Evolutionary conservation across 768 basidiomycete species (phyloP).

Genomic region (Pisolithus sp.): DNA sequence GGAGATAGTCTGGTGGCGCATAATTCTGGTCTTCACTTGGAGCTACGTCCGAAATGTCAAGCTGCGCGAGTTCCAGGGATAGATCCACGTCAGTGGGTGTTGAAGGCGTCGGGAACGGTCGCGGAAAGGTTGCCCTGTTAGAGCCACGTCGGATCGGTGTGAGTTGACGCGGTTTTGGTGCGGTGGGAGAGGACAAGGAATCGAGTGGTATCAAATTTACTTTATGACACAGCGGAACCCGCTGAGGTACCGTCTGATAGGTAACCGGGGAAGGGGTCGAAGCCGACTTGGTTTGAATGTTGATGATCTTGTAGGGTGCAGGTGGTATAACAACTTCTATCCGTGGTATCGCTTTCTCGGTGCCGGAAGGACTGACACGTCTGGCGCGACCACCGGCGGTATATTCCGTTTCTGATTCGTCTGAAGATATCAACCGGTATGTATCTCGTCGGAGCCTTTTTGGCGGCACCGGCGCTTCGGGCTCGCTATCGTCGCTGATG

Average conservation of each 20-base stretch:
- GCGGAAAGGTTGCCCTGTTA: conserved; percentile 27
- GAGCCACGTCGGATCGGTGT: conserved; percentile 57
- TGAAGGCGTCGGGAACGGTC: conserved; percentile 49
- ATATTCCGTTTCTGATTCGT: conserved; percentile 39
- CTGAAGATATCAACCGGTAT: conserved; percentile 37
- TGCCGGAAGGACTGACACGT: conserved; percentile 6
- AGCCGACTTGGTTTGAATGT: conserved; percentile 1
- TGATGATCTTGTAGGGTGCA: conserved; percentile 19
- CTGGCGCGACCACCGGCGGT: conserved; percentile 1
- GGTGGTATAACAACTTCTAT: conserved; percentile 41
- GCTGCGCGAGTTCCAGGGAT: conserved; percentile 25
- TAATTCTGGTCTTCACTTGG: conserved; percentile 41
- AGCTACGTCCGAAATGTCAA: conserved; percentile 44
- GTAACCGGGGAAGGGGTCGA: conserved; percentile 10
- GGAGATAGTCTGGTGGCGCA: conserved; percentile 47
- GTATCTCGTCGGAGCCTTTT: conserved; percentile 11
- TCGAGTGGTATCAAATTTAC: conserved; percentile 1
- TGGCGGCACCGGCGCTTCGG: conserved; percentile 19
- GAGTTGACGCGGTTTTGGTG: conserved; percentile 47
- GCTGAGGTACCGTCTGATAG: conserved; percentile 1
- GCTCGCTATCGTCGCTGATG: conserved; percentile 25
- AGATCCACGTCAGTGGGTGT: conserved; percentile 47
- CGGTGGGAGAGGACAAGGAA: conserved; percentile 11
- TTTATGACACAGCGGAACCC: neutral
- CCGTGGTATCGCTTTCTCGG: conserved; percentile 15